These are phyloP conservation scores for Hymenoscyphus scutula DNA, from an alignment of 2,329 filamentous ascomycete species.

Conservation along the genomic window DNA sequence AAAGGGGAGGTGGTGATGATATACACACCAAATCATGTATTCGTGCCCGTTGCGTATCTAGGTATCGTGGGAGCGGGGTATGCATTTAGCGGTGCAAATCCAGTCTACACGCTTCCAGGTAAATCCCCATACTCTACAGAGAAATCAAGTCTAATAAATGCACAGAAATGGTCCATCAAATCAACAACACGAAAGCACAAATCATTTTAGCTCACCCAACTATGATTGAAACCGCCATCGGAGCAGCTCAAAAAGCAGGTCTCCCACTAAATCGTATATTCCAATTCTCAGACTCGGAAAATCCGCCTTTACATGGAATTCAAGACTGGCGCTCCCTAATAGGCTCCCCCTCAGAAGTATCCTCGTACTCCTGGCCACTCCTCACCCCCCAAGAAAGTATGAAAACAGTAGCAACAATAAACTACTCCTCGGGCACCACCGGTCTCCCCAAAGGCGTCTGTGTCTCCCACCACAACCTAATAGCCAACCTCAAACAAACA, in stretches of 20 bases:
- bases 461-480: constrained; percentile 37
- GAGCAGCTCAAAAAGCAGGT: constrained; percentile 42
- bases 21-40: constrained; percentile 54
- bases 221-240: constrained; percentile 44
- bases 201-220: constrained; percentile 49
- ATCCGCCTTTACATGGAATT: constrained; percentile 39
- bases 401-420: constrained; percentile 56
- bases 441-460: constrained; percentile 83
- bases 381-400: constrained; percentile 5
- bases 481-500: constrained; percentile 43
- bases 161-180: constrained; percentile 50
- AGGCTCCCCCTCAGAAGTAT: constrained; percentile 49
- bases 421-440: constrained; percentile 77
- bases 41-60: constrained; percentile 53
- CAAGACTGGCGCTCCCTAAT: constrained; percentile 65
- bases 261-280: constrained; percentile 46
- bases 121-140: constrained; percentile 20
- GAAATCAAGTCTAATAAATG: background rate
- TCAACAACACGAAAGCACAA: constrained; percentile 50
- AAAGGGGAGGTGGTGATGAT: constrained; percentile 53
- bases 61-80: constrained; percentile 52
- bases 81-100: constrained; percentile 55
- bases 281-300: constrained; percentile 46
- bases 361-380: constrained; percentile 44
- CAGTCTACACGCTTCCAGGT: constrained; percentile 49